Percentiles rank a stretch among this genome's conserved stretches.
phyloP scores from a whole-genome alignment of 2,329 filamentous ascomycete species.

The Emmonsia crescens region DNA sequence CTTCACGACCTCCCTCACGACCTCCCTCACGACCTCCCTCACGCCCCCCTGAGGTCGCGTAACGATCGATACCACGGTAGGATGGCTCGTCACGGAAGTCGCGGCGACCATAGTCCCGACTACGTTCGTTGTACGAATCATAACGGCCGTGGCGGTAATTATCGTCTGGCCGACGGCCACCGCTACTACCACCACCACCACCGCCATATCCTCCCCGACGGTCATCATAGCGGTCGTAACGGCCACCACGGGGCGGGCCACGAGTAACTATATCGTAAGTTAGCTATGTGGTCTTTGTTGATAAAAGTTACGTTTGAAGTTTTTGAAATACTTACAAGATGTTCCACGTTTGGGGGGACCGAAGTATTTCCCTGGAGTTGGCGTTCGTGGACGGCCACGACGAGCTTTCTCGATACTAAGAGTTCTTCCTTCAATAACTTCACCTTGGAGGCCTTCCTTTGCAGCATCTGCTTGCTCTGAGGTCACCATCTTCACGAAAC shows the following conservation, averaged over 20 bases:
- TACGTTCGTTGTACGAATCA: slow-evolving; percentile 45
- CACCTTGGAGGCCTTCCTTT: slow-evolving; percentile 90
- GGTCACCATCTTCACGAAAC: slow-evolving; percentile 98
- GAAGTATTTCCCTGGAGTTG: slow-evolving; percentile 98
- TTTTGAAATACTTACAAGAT: slow-evolving; percentile 36
- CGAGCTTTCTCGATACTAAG: slow-evolving; percentile 98
- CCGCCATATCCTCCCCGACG: slow-evolving; percentile 34
- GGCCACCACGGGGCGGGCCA: slow-evolving; percentile 35
- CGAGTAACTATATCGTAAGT: slow-evolving; percentile 34
- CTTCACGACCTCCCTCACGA: slow-evolving; percentile 37
- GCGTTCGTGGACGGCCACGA: slow-evolving; percentile 84
- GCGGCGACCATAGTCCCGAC: slow-evolving; percentile 11
- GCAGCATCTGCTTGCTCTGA: slow-evolving; percentile 92
- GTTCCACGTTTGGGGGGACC: slow-evolving; percentile 93
- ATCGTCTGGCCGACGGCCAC: slow-evolving; percentile 33
- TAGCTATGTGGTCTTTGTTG: slow-evolving; percentile 10
- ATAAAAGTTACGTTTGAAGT: slow-evolving; percentile 1
- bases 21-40: slow-evolving; percentile 24
- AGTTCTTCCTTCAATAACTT: slow-evolving; percentile 88
- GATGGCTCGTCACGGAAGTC: slow-evolving; percentile 19
- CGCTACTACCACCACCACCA: slow-evolving; percentile 17
- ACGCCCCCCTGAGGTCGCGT: slow-evolving; percentile 33
- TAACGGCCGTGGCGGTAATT: slow-evolving; percentile 34
- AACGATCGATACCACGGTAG: slow-evolving; percentile 44
- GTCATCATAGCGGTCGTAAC: slow-evolving; percentile 39